Base-by-base conservation (phyloP, 106 monocot species). In the Dioscorea alata region DNA sequence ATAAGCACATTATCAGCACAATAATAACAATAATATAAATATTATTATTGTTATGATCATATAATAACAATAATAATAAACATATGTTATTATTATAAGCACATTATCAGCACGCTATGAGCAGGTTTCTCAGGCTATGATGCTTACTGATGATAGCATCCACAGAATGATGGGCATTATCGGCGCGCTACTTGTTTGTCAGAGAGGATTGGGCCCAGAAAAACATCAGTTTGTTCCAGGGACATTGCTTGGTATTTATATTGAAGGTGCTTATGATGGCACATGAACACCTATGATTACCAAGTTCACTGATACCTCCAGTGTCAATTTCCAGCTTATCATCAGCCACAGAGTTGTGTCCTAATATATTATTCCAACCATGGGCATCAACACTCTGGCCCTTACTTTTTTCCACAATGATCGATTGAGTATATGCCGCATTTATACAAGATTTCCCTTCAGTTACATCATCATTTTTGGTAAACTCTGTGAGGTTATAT, bases 191-290 rank as follows among this genome's bases (percentile, higher is more conserved):
- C 33, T 59, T 71, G 49, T 70, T 75, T 67, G 65, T 48, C 18
- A 63, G 61, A 51, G 59, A 59, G 58, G 75, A 73, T 48, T 15
- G 49, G 71, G 48, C 65, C 66, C 75, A 58, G 79, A 69, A 17
- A 32, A 22, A 77, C 13, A 31, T 7, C 13, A 53, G 56, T 18
- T 67, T 69, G 58, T 69, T 22, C 60, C 73, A 72, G 57, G 78
- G 73, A 20, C 19, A 33, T 73, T 31, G 65, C 48, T 23, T 60
- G 57, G 71, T 23, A 73, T 63, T 32, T 63, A 66, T 73, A 64
- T 63, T 60, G 32, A 51, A n/a, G 35, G 70, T 70, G 52, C 23
- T 48, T 48, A 72, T 23, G 50, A 57, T 68, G 19, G 25, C 63
- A 60, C 13, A 33, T 23, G 17, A 72, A 42, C 42, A 42, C 6